Evolutionary conservation across 768 basidiomycete genomes (phyloP).

Genomic region (Pleurotus tuber-regium): DNA sequence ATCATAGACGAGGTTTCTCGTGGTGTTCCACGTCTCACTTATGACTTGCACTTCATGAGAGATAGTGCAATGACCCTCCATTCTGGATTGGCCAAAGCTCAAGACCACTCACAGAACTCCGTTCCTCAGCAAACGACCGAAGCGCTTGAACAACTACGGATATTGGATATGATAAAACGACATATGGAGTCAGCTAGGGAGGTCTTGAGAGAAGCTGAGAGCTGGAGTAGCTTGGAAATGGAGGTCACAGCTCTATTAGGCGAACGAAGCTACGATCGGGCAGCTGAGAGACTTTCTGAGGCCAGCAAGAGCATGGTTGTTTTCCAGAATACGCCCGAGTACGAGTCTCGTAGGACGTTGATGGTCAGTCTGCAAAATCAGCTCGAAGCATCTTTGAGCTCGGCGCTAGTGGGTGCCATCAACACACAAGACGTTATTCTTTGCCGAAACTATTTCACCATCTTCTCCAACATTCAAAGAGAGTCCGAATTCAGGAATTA

Average conservation of each 20-base stretch:
- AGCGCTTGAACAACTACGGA: conserved; percentile 74
- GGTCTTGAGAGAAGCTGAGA: conserved; percentile 92
- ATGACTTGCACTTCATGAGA: conserved; percentile 97
- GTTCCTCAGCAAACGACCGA: conserved; percentile 56
- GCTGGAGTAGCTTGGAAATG: conserved; percentile 92
- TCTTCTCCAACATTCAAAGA: conserved; percentile 89
- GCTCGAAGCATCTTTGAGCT: conserved; percentile 87
- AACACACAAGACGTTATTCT: conserved; percentile 70
- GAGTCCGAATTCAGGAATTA: conserved; percentile 93
- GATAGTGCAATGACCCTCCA: conserved; percentile 84
- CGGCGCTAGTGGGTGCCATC: conserved; percentile 87
- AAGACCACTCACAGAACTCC: conserved; percentile 48
- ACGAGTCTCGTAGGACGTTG: conserved; percentile 79
- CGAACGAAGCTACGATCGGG: conserved; percentile 80
- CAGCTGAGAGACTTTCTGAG: conserved; percentile 89
- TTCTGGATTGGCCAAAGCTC: conserved; percentile 58
- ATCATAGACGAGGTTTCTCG: conserved; percentile 92
- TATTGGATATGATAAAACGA: conserved; percentile 78
- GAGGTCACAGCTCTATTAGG: conserved; percentile 86
- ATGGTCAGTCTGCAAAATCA: conserved; percentile 95
- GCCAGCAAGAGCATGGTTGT: conserved; percentile 88
- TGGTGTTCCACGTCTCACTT: conserved; percentile 85
- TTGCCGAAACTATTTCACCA: conserved; percentile 77
- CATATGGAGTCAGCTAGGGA: conserved; percentile 89
- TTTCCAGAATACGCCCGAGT: conserved; percentile 90